Conservation (phyloP, 768 basidiomycete species). For the Xerocomellus intermedius region DNA sequence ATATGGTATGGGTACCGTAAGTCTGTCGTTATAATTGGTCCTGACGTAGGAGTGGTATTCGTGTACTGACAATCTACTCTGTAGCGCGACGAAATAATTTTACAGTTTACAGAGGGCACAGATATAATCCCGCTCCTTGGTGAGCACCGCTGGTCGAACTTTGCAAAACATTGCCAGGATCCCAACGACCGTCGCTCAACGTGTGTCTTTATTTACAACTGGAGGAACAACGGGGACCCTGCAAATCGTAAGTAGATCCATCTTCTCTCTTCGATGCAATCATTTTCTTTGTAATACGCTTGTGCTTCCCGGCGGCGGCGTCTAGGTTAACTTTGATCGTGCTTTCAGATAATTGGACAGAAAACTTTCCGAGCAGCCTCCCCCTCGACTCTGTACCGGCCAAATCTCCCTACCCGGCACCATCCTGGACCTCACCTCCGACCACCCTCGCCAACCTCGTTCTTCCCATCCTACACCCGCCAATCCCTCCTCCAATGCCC, state of each 20-base stretch:
- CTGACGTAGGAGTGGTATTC: neutral
- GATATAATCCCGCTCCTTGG: constrained; percentile 29
- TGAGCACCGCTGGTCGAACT: constrained; percentile 22
- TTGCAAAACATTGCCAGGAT: neutral
- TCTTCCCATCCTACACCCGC: constrained; percentile 21
- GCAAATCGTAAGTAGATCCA: constrained; percentile 24
- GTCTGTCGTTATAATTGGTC: constrained; percentile 2
- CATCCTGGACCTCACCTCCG: constrained; percentile 24
- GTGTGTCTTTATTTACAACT: constrained; percentile 30
- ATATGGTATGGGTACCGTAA: constrained; percentile 31
- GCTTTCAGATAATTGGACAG: constrained; percentile 27
- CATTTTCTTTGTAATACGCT: neutral
- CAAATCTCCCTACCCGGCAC: constrained; percentile 27
- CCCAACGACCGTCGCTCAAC: constrained; percentile 19
- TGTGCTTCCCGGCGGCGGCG: neutral
- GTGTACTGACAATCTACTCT: neutral
- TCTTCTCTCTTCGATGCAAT: neutral
- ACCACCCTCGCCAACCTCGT: constrained; percentile 21
- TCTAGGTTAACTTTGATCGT: neutral
- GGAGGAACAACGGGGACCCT: constrained; percentile 31
- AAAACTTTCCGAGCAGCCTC: constrained; percentile 16
- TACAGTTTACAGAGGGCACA: constrained; percentile 26
- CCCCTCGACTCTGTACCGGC: constrained; percentile 11
- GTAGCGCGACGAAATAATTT: constrained; percentile 31
- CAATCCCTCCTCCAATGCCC: neutral